Evolutionary conservation across 164 flowering plant species (phyloP), one percentile per base, ranked within the genome.

Genomic region (Tinospora cordifolia): DNA sequence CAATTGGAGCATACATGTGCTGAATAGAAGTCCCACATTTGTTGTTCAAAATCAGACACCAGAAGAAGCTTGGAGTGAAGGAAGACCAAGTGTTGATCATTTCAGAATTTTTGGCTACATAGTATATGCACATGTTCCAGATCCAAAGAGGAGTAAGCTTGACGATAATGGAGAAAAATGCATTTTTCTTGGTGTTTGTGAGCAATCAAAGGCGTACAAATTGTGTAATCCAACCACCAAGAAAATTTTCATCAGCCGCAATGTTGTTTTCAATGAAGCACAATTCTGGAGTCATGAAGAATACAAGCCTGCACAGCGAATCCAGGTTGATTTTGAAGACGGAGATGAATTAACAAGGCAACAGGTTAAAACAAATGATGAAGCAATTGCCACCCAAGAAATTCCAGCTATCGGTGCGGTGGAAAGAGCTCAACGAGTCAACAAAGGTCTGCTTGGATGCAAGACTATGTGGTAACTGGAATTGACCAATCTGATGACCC

Each of bases 1-100:
- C 26, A 62, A 62, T 62, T 62, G 34, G 64, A 62, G 26, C 64
- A 62, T 26, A 25, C 64, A 62, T 62, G 6, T 62, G 26, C 6
- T 62, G 15, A 62, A 22, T 36, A 62, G 2, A 62, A 62, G 64
- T 62, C 54, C n/a, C n/a, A n/a, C n/a, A n/a, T n/a, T n/a, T n/a
- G n/a, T n/a, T 47, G 54, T 47, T 15, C 17, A 62, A 25, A 62
- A 62, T 12, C 4, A 25, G 64, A 62, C 34, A 34, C 64, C 64
- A 2, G 34, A 62, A 22, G 64, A 62, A 62, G 64, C 27, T 21
- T 62, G 64, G 24, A 22, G 8, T 62, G 5, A 5, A 47, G 6
- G 54, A 47, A 1, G 54, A 47, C 54, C 54, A 47, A 47, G 54
- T 47, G 54, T 47, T 15, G 54, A 47, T 47, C 54, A 47, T 9